Base-by-base conservation (phyloP, 2,329 filamentous ascomycete species). In the Diaporthe ilicicola region DNA sequence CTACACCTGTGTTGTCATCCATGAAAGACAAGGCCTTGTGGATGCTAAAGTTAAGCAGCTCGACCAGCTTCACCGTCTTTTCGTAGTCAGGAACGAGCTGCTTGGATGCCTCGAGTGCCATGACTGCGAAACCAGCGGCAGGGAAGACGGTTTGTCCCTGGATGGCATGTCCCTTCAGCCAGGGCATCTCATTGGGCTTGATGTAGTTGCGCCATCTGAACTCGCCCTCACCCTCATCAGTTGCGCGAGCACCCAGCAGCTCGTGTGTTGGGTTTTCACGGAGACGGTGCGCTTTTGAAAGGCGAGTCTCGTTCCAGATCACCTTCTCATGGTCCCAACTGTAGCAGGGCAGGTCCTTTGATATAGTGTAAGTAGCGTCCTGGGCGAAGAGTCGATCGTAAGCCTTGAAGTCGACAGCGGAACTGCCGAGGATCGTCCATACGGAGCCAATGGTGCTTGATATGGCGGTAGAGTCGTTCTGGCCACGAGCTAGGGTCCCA, bases 91-190 rank as follows among this genome's bases (percentile, higher is more conserved):
- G 19, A 3, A 65, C 29, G 44, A 59, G 62, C 34, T 10, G 73
- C 48, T 34, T 48, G 27, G 55, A 37, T 2, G 78, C 74, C 27
- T 79, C 76, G 0, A 78, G 8, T 1, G 73, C 74, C 65, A 70
- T 73, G 9, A 73, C 68, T 27, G 74, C 71, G 48, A 76, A 78
- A 0, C 74, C 76, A 0, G 77, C 73, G 0, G 74, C 79, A 0
- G 84, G 84, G 39, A 84, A 84, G 0, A 86, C 74, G 15, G 78
- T 74, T 17, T 82, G 74, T 0, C 77, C 76, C 19, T 81, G 76
- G 19, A 78, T 22, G 7, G 73, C 68, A 37, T 87, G 84, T 6
- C 83, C 79, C 0, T 73, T 48, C 1, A 86, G 73, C 85, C 84
- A 86, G 0, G 77, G 74, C 1, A 80, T 69, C 32, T 81, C 77